Conservation (phyloP, 495 filamentous ascomycete genomes). For the Xylaria acuta region DNA sequence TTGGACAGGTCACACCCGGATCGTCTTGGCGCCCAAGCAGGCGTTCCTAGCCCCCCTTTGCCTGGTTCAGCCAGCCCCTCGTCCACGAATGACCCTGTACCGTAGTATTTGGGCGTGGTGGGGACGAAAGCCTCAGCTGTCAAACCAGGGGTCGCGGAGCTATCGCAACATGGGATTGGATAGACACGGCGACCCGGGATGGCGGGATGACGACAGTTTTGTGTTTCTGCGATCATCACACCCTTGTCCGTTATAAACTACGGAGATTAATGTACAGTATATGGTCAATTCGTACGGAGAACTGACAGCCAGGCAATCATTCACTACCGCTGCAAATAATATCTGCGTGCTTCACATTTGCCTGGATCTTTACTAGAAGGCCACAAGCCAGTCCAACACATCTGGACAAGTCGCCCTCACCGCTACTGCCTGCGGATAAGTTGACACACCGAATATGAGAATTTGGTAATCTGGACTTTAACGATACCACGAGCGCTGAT, state of each 20-base stretch:
- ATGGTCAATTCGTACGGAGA: background rate
- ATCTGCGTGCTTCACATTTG: background rate
- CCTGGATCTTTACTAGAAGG: background rate
- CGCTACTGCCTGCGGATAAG: background rate
- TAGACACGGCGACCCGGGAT: background rate
- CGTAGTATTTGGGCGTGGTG: conserved; percentile 12
- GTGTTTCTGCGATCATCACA: background rate
- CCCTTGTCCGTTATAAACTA: conserved; percentile 4
- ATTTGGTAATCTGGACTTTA: background rate
- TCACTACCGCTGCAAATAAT: no score
- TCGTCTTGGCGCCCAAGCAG: conserved; percentile 19
- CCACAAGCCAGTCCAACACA: background rate
- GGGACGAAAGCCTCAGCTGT: background rate
- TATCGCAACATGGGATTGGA: conserved; percentile 14
- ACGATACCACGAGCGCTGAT: background rate
- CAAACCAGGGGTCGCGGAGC: conserved; percentile 4
- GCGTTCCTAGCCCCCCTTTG: background rate
- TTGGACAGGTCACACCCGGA: conserved; percentile 14
- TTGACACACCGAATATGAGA: no score
- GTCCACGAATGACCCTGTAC: background rate
- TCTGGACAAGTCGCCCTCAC: background rate
- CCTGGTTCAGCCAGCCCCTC: background rate
- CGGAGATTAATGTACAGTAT: background rate
- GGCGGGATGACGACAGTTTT: conserved; percentile 25
- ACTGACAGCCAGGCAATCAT: no score